Base-by-base conservation (phyloP, 2,329 filamentous ascomycete species). In the Botrytis hyacinthi region DNA sequence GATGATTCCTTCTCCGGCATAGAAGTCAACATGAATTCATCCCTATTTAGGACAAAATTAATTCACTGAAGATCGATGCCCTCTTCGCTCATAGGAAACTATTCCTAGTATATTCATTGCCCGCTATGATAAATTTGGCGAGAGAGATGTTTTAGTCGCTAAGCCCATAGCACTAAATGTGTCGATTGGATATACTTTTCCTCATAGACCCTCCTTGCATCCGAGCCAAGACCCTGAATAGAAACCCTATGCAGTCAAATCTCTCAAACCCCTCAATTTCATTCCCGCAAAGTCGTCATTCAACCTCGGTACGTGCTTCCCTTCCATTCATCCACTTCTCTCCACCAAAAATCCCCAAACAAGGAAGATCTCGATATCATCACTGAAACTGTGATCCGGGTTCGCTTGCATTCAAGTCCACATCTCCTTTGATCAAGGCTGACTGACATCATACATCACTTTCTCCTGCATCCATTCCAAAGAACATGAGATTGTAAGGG, bases 131-230 rank as follows among this genome's bases (percentile, higher is more conserved):
- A 2, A 1, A 40, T 16, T 42, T n/a, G 22, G 5, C 26, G 26
- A 22, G 26, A 10, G 7, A 22, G 26, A 18, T 16, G 14, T 42
- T 2, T 62, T 10, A 10, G 32, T 60, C 18, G 16, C 37, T 37
- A n/a, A 61, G 26, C 0, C 8, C 7, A 10, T n/a, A 42, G 51
- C 51, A 18, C 14, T 18, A n/a, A 35, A 61, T 26, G n/a, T 8
- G 6, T 40, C 14, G 4, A 42, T n/a, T 62, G 14, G 51, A 29
- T n/a, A 62, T 16, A 40, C 35, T n/a, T 7, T n/a, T 37, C 22
- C 35, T 14, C 35, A 61, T 37, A 61, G 59, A 61, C 59, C 60
- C 35, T 62, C 14, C 60, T 62, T 62, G 60, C 35, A 62, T 62
- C 26, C 10, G 3, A 40, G 37, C 22, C 12, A 16, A 62, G 22